These are phyloP conservation scores for Sorghum bicolor DNA, from an alignment of 176 grass and related monocot species.

Conservation along the genomic window Sorghum_bicolor_NCBIv3 NC_012879.2:9140501-9141000, in stretches of 20 bases:
- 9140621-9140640: background rate
- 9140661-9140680: too few species aligned
- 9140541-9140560: background rate
- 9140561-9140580: background rate
- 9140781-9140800: slow-evolving; percentile 42
- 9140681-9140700: background rate
- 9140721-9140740: background rate
- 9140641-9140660: too few species aligned
- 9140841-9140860: background rate
- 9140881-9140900: too few species aligned
- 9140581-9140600: background rate
- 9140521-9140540: background rate
- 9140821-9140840: slow-evolving; percentile 34
- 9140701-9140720: background rate
- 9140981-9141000: too few species aligned
- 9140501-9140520: slow-evolving; percentile 35
- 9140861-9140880: background rate
- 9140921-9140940: too few species aligned
- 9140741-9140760: slow-evolving; percentile 49
- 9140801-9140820: slow-evolving; percentile 54
- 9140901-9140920: too few species aligned
- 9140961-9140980: too few species aligned
- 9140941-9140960: too few species aligned
- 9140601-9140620: background rate
- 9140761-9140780: slow-evolving; percentile 37